Evolutionary conservation across 257 asterid species (phyloP).

Genomic region (Lantana camara): DNA sequence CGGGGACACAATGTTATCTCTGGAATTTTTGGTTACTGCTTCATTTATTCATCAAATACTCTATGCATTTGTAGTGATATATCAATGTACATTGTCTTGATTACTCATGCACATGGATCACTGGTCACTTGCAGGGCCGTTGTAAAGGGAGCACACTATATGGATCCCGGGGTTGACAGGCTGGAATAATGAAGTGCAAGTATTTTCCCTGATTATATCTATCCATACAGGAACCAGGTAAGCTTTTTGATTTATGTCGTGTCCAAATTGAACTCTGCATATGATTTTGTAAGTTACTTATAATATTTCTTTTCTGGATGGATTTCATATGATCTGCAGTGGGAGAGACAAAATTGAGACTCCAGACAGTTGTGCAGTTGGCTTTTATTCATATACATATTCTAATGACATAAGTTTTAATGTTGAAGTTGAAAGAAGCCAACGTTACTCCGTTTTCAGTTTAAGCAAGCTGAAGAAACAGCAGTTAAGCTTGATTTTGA

Average conservation of each 20-base stretch:
- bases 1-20: slow-evolving; percentile 99
- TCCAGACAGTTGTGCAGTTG: slow-evolving; percentile 73
- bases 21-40: slow-evolving; percentile 77
- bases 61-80: background rate
- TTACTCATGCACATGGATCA: slow-evolving; percentile 22
- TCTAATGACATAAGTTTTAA: slow-evolving; percentile 4
- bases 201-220: slow-evolving; percentile 77
- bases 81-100: too few species aligned
- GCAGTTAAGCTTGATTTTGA: slow-evolving; percentile 89
- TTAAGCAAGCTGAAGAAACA: slow-evolving; percentile 96
- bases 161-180: slow-evolving; percentile 98
- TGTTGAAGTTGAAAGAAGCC: slow-evolving; percentile 28
- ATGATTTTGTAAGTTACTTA: slow-evolving; percentile 10
- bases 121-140: slow-evolving; percentile 89
- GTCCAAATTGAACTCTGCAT: background rate
- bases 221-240: slow-evolving; percentile 97
- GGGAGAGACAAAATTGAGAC: slow-evolving; percentile 99
- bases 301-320: slow-evolving; percentile 60
- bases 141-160: slow-evolving; percentile 89
- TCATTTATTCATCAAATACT: slow-evolving; percentile 7
- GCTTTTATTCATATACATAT: background rate
- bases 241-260: background rate
- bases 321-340: slow-evolving; percentile 96
- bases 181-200: slow-evolving; percentile 95
- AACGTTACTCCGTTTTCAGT: slow-evolving; percentile 46